Conservation (phyloP, 176 grass and related monocot genomes). For the Musa troglodytarum region DNA sequence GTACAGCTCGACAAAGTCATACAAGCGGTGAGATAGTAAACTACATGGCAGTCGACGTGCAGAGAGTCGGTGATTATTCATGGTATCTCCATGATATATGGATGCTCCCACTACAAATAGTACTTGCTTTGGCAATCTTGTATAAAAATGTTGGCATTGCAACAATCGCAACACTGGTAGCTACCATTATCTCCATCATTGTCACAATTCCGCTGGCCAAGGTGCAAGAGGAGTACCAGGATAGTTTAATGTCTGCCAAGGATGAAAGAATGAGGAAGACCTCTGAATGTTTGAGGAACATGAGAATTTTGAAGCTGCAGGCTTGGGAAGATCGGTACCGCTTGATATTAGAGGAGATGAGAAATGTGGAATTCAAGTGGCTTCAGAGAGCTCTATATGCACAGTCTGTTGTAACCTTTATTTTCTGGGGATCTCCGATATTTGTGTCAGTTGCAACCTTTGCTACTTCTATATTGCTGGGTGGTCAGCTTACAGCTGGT, state of each 20-base stretch:
- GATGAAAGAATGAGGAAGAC: constrained; percentile 77
- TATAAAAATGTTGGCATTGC: constrained; percentile 54
- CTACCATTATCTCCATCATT: constrained; percentile 38
- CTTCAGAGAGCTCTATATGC: constrained; percentile 49
- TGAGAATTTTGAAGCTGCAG: constrained; percentile 81
- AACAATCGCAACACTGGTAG: constrained; percentile 37
- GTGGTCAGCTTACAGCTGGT: constrained; percentile 42
- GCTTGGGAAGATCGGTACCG: constrained; percentile 60
- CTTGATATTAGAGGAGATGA: constrained; percentile 28
- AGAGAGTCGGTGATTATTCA: constrained; percentile 74
- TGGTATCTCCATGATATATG: constrained; percentile 78
- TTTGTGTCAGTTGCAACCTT: constrained; percentile 53
- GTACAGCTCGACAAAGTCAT: constrained; percentile 36
- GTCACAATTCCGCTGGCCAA: constrained; percentile 64
- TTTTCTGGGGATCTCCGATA: constrained; percentile 74
- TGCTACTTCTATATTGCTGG: constrained; percentile 38
- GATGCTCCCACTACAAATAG: constrained; percentile 61
- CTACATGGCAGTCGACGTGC: constrained; percentile 75
- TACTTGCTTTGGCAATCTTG: constrained; percentile 49
- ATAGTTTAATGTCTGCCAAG: constrained; percentile 69
- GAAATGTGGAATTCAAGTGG: constrained; percentile 65
- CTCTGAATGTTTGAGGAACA: constrained; percentile 60
- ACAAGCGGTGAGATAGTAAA: constrained; percentile 66
- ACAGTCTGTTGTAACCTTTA: constrained; percentile 68
- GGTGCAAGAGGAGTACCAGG: constrained; percentile 56